Evolutionary conservation across 148 eudicot genomes (phyloP).

Genomic region (Hydrangea macrophylla): DNA sequence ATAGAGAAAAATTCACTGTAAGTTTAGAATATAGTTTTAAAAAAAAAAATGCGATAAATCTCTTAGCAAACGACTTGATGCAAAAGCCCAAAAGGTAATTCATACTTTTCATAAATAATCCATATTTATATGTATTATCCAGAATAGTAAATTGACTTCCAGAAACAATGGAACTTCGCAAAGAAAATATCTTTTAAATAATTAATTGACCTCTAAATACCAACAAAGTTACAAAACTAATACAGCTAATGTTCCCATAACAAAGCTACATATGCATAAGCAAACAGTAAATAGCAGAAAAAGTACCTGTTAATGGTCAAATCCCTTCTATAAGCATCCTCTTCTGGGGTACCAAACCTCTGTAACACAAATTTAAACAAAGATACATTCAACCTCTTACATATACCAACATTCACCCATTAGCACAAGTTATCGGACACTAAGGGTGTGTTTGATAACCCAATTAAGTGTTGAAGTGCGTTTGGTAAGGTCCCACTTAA

Average conservation of each 20-base stretch:
- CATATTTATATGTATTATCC: neutral
- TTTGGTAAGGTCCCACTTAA: too few species aligned
- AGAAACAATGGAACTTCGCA: neutral
- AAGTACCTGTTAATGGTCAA: conserved; percentile 90
- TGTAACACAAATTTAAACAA: conserved; percentile 27
- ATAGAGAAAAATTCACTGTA: neutral
- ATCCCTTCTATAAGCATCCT: conserved; percentile 97
- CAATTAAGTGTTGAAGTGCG: too few species aligned
- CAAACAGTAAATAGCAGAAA: neutral
- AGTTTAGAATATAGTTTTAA: conserved; percentile 8
- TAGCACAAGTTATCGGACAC: too few species aligned
- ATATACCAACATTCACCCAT: neutral
- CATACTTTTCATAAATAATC: neutral
- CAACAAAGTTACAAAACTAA: neutral
- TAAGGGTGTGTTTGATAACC: too few species aligned
- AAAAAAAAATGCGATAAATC: neutral
- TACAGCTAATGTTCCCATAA: neutral
- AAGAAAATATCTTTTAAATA: neutral
- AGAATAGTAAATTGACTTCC: neutral
- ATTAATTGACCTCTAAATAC: neutral
- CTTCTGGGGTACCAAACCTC: conserved; percentile 93
- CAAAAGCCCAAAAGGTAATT: neutral
- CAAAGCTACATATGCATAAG: neutral
- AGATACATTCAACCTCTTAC: neutral
- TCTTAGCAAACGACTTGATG: neutral